Percentiles rank a stretch among this genome's conserved stretches.
Evolutionary conservation across 202 grass and related monocot genomes (phyloP).

Genomic region (Saccharum hybrid): DNA sequence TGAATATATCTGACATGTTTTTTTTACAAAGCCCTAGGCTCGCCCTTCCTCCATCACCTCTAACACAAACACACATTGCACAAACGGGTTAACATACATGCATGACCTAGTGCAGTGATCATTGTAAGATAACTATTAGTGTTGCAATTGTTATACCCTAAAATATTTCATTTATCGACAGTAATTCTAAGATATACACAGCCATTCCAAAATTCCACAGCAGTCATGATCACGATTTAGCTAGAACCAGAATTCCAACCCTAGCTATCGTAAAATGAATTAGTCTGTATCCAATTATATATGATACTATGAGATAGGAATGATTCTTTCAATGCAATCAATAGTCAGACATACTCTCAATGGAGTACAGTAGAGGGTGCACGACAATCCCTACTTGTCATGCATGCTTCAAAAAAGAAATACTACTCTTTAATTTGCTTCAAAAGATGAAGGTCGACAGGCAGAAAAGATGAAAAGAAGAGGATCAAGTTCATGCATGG

Average conservation of each 20-base stretch:
- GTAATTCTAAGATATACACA: background rate
- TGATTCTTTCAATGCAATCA: background rate
- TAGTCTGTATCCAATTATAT: background rate
- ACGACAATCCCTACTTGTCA: background rate
- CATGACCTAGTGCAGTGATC: background rate
- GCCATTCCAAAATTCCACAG: background rate
- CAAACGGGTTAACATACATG: background rate
- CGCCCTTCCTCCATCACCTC: slow-evolving; percentile 10
- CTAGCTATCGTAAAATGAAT: background rate
- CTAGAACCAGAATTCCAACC: background rate
- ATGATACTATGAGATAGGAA: background rate
- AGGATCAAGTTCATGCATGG: slow-evolving; percentile 2
- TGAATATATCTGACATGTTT: slow-evolving; percentile 42
- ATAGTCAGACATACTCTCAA: background rate
- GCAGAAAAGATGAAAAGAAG: slow-evolving; percentile 51
- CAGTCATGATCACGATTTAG: background rate
- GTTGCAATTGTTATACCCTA: background rate
- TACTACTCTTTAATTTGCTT: slow-evolving; percentile 26
- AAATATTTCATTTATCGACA: background rate
- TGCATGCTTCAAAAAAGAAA: slow-evolving; percentile 6
- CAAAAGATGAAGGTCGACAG: slow-evolving; percentile 30
- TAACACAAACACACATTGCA: slow-evolving; percentile 30
- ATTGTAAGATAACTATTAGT: background rate
- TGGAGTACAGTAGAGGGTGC: background rate
- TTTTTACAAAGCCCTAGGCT: slow-evolving; percentile 24